Conservation (phyloP, 352 stramenopile species). For the Phytophthora tubulina region DNA sequence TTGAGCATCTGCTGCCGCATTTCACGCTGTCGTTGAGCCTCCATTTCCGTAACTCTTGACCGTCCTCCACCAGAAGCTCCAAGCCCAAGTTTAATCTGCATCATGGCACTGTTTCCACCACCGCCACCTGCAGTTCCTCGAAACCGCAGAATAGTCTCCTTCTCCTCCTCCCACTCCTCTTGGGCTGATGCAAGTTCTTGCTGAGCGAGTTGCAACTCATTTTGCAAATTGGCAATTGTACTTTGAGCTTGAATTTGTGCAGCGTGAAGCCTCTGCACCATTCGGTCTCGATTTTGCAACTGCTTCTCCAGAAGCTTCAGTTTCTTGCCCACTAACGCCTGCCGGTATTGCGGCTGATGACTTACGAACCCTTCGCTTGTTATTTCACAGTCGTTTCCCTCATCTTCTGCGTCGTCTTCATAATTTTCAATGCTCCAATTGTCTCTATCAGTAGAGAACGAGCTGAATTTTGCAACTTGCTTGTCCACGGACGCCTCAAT, state of each 20-base stretch:
- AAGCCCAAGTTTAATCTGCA: slow-evolving; percentile 39
- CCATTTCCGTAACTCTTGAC: slow-evolving; percentile 41
- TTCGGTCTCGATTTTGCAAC: slow-evolving; percentile 47
- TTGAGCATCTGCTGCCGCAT: slow-evolving; percentile 63
- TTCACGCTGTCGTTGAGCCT: slow-evolving; percentile 56
- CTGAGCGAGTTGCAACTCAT: slow-evolving; percentile 46
- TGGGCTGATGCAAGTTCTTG: slow-evolving; percentile 61
- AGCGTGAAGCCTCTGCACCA: slow-evolving; percentile 47
- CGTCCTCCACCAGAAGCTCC: slow-evolving; percentile 1
- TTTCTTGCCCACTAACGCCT: slow-evolving; percentile 61
- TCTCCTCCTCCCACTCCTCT: slow-evolving; percentile 77
- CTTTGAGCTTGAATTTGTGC: slow-evolving; percentile 34
- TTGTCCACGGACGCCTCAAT: slow-evolving; percentile 42
- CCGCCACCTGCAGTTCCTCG: slow-evolving; percentile 33
- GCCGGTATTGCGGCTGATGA: slow-evolving; percentile 54
- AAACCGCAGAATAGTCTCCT: slow-evolving; percentile 53
- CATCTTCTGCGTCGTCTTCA: slow-evolving; percentile 29
- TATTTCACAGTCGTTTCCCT: slow-evolving; percentile 13
- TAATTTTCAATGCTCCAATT: slow-evolving; percentile 26
- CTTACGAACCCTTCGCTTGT: slow-evolving; percentile 52
- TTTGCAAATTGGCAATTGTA: slow-evolving; percentile 47
- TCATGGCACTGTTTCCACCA: slow-evolving; percentile 29
- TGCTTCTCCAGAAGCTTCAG: slow-evolving; percentile 65
- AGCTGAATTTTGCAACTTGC: slow-evolving; percentile 33
- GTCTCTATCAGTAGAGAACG: slow-evolving; percentile 7